These are phyloP conservation scores for Backusella parvicylindrica DNA, from an alignment of 192 early-diverging fungal genomes.

Conservation along the genomic window DNA sequence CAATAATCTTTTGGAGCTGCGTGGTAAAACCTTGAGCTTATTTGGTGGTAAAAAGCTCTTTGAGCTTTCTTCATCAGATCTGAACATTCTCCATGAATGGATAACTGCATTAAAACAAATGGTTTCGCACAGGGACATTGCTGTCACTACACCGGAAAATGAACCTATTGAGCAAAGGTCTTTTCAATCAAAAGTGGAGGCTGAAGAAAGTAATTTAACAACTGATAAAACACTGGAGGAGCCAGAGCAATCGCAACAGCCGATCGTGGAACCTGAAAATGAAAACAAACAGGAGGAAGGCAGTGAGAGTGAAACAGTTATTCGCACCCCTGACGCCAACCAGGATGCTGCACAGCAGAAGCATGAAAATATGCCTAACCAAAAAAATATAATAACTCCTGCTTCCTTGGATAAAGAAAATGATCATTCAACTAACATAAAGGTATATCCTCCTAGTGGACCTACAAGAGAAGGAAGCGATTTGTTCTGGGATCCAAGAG, in stretches of 20 bases:
- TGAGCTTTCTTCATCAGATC: neutral
- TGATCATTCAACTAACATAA: neutral
- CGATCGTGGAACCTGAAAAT: neutral
- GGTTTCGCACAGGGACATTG: neutral
- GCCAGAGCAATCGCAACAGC: neutral
- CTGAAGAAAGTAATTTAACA: neutral
- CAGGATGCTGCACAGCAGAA: neutral
- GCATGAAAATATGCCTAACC: neutral
- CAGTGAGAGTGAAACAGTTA: neutral
- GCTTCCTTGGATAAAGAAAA: neutral
- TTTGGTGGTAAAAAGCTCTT: neutral
- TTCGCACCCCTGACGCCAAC: neutral
- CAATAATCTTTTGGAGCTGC: neutral
- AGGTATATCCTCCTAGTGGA: neutral
- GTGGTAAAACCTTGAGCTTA: neutral
- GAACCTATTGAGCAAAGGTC: neutral
- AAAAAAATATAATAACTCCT: too few species aligned
- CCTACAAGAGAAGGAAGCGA: conserved; percentile 9
- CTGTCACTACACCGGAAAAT: neutral
- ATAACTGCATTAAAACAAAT: neutral
- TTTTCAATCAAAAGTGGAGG: neutral
- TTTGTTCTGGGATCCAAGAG: neutral
- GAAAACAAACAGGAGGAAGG: neutral
- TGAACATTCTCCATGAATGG: neutral
- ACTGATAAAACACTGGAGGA: neutral